Conservation (phyloP, 83 land plant species). For the Larix sibirica region DNA sequence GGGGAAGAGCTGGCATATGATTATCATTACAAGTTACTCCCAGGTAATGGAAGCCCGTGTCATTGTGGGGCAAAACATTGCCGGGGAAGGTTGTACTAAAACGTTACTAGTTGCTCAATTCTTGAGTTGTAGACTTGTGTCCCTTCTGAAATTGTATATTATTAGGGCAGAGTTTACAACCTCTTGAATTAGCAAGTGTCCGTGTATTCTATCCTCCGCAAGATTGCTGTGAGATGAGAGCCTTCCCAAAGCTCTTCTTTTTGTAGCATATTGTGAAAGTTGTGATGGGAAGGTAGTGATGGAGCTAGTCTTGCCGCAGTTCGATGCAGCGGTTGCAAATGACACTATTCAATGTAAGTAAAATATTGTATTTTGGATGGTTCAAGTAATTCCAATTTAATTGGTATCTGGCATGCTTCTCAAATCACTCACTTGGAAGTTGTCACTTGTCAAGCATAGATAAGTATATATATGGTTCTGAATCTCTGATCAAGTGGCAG, state of each 20-base stretch:
- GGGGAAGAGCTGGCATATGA: slow-evolving; percentile 95
- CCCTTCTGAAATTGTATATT: slow-evolving; percentile 5
- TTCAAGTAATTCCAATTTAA: background rate
- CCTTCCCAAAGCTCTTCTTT: background rate
- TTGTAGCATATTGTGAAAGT: slow-evolving; percentile 6
- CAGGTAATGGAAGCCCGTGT: slow-evolving; percentile 83
- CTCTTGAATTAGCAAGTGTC: slow-evolving; percentile 2
- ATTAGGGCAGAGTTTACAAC: slow-evolving; percentile 3
- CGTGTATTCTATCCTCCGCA: background rate
- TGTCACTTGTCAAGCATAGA: background rate
- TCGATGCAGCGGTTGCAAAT: background rate
- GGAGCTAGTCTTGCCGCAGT: background rate
- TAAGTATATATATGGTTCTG: background rate
- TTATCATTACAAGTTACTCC: slow-evolving; percentile 63
- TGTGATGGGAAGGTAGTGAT: background rate
- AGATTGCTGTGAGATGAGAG: background rate
- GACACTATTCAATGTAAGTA: background rate
- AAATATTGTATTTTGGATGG: slow-evolving; percentile 4
- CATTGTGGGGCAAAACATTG: slow-evolving; percentile 83
- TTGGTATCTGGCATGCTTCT: slow-evolving; percentile 5
- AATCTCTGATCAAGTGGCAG: too few relatives aligned
- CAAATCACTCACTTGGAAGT: background rate
- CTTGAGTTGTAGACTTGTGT: background rate
- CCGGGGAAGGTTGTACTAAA: slow-evolving; percentile 71
- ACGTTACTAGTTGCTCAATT: background rate